Evolutionary conservation across 805 yeast genomes (phyloP), one percentile per base, ranked within the genome.

Genomic region (Saccharomycopsis sp.): DNA sequence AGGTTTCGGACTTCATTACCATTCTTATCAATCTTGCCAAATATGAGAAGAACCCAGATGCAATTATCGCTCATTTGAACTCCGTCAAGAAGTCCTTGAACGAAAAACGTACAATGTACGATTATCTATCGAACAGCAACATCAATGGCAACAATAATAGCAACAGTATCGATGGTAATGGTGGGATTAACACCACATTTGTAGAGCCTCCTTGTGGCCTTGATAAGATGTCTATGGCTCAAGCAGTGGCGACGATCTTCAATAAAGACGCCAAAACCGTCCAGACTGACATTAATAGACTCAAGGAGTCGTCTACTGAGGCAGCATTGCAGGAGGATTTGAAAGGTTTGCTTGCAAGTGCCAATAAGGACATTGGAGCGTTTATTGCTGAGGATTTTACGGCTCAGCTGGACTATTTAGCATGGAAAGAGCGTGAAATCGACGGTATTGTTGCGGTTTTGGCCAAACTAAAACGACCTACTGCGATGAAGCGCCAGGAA

Each of bases 181-280:
- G 14, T 35, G 8, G 8, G 8, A n/a, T n/a, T n/a, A n/a, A 14
- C 25, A 52, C 61, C 1, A 67, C 64, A 35, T 74, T 70, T 56
- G 67, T 69, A 2, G 69, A 70, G 38, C 87, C 89, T 1, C 74
- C 85, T 0, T 86, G 78, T 65, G 74, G 77, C 42, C 57, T 84
- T 1, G 63, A 75, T 0, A 89, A 86, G 61, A 80, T 86, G 70
- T 80, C 82, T 19, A 75, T 77, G 60, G 77, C 83, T 0, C 66
- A 64, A n/a, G 70, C 80, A 23, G 65, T 87, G 8, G 76, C 74
- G 44, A 68, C 71, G 2, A 56, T 86, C n/a, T 84, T 87, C 65
- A 65, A 67, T 2, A 73, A 82, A 1, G 81, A 82, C 54, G 74
- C 71, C 2, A 63, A 73, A 0, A 73, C 75, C 56, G 59, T 87